Conservation (phyloP, 441 rosid genomes). For the Kokia cookei region DNA sequence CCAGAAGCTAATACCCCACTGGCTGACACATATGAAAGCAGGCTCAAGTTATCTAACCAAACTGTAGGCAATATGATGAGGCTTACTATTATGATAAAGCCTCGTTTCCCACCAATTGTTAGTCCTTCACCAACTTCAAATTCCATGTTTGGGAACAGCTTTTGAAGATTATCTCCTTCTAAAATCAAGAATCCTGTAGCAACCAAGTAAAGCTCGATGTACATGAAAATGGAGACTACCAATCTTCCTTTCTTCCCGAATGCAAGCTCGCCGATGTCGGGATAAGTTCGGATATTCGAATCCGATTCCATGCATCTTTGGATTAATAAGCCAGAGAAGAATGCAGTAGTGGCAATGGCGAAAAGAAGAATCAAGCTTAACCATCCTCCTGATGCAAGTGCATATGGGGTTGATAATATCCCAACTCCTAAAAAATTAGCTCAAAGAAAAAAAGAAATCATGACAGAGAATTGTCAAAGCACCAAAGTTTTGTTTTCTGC, state of each 20-base stretch:
- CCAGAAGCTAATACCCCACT: constrained; percentile 83
- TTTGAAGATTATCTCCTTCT: constrained; percentile 77
- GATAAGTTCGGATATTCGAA: constrained; percentile 58
- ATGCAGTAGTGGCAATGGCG: constrained; percentile 46
- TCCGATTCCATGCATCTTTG: constrained; percentile 76
- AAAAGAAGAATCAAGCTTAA: constrained; percentile 59
- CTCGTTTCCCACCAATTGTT: constrained; percentile 37
- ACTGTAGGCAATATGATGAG: constrained; percentile 70
- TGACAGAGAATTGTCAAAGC: background rate
- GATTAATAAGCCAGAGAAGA: constrained; percentile 64
- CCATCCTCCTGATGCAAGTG: constrained; percentile 92
- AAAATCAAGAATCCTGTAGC: constrained; percentile 79
- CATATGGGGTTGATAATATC: constrained; percentile 75
- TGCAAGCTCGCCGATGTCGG: constrained; percentile 82
- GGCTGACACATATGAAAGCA: constrained; percentile 76
- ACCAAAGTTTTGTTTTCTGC: background rate
- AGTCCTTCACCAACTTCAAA: constrained; percentile 37
- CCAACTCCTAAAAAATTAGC: constrained; percentile 66
- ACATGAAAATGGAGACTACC: constrained; percentile 53
- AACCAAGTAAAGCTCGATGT: constrained; percentile 67
- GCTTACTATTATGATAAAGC: constrained; percentile 59
- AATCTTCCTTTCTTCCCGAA: constrained; percentile 68
- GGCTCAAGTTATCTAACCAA: constrained; percentile 67
- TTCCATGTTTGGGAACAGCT: constrained; percentile 40
- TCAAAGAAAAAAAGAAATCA: background rate